Base-by-base conservation (phyloP, 2,329 filamentous ascomycete genomes). In the Byssoonygena ceratinophila region DNA sequence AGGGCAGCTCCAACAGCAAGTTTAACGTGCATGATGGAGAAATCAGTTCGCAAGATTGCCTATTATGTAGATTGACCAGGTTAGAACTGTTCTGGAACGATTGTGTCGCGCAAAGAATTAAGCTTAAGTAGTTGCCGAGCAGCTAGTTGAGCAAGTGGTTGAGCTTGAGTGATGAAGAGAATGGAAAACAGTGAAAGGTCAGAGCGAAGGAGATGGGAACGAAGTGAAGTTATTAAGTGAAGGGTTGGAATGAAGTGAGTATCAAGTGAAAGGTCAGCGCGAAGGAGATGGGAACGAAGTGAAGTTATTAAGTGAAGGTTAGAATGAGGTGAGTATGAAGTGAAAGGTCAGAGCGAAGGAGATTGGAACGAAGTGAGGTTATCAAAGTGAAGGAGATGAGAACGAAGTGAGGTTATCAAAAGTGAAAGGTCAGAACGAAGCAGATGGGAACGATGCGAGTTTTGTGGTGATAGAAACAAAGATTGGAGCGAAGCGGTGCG, bases 1-100 rank as follows among this genome's bases (percentile, higher is more conserved):
- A 59, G 44, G 9, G 54, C 53, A 47, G 57, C 55, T 47, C 55
- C 57, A 27, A 56, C 18, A 20, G 52, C 48, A 32, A 60, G 27
- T 20, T 49, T 44, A 27, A 41, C 16, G 31, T 53, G 57, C 58
- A 59, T 59, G 34, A 18, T 57, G 47, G 44, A 46, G 41, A 20
- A n/a, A 39, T 27, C 18, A 53, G 16, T 34, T 23, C 20, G 43
- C n/a, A 20, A 22, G 20, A 14, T 5, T 18, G 43, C 12, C 49
- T 51, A 7, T 45, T 12, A 22, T 25, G 16, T 4, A 20, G 4
- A n/a, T 34, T 31, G 18, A 20, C 5, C 18, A 31, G 14, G 40
- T 51, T 45, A 51, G 49, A 51, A 39, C 3, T 12, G 40, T 37
- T 44, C 39, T 25, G 27, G 37, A 50, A 31, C 23, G 12, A 2